Evolutionary conservation across 345 rosid genomes (phyloP), one percentile per base, ranked within the genome.

Genomic region (Arabidopsis suecica): DNA sequence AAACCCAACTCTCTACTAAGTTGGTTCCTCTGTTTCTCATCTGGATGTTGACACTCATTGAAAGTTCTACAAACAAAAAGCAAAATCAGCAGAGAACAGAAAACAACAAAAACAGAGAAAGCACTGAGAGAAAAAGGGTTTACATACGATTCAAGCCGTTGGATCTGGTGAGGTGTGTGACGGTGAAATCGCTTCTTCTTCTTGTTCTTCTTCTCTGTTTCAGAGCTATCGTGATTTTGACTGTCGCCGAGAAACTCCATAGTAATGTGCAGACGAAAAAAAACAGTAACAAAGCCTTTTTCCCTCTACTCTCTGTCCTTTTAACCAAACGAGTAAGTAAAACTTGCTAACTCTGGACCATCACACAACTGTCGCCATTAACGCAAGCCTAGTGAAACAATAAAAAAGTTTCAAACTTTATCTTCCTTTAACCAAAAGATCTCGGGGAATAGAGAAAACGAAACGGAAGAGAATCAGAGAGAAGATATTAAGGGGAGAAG

Each of bases 1-100:
- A 95, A 82, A 69, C 91, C 88, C 80, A 95, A 54, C 68, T 95
- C 99, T 79, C 89, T 83, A 70, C 99, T 90, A 71, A 95, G 74
- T 68, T 83, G 90, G 79, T 77, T 50, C 86, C 99, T 87, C 81
- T 95, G 97, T 77, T 95, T 95, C 86, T 92, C 97, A 78, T 95
- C 99, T 23, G 99, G 99, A 80, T 95, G 99, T 18, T 93, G 97
- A 70, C 93, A 95, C 16, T 95, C 97, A 73, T 88, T 95, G 81
- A 92, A 95, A 87, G 86, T 79, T 30, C 97, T 95, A 68, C 75
- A 84, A 77, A 58, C 40, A 18, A 59, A 40, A 11, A 36, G 42
- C 23, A 62, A 50, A 65, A 36, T 9, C 50, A 71, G 30, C 22
- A 57, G 32, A 38, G 0, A 23, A n/a, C 1, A 20, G 33, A 6